Conservation (phyloP, 208 protist genomes). For the Trypanosoma boissoni region DNA sequence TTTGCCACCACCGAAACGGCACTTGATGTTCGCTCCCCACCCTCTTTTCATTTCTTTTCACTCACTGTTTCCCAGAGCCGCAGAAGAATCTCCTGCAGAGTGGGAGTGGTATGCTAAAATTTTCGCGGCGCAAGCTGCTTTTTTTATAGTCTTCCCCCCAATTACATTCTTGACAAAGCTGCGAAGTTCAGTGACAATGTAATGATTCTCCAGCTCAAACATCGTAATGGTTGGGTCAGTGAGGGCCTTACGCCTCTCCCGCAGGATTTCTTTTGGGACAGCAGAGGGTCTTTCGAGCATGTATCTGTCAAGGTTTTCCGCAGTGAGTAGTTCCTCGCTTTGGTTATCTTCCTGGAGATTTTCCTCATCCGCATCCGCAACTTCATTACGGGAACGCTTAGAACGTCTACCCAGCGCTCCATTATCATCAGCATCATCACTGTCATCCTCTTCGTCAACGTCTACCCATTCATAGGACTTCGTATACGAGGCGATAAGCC, state of each 20-base stretch:
- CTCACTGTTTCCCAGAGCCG: not conserved
- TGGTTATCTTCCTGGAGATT: slow-evolving; percentile 32
- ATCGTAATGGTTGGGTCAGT: slow-evolving; percentile 50
- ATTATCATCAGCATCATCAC: not conserved
- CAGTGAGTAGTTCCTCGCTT: slow-evolving; percentile 64
- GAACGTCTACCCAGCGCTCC: no score
- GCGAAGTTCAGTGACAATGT: slow-evolving; percentile 59
- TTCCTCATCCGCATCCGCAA: no score
- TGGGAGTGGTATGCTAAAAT: slow-evolving; percentile 21
- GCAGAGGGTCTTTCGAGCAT: slow-evolving; percentile 56
- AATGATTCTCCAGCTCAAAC: slow-evolving; percentile 83
- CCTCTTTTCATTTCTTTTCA: slow-evolving; percentile 2
- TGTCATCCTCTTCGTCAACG: slow-evolving; percentile 22
- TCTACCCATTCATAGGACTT: slow-evolving; percentile 63
- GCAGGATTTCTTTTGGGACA: slow-evolving; percentile 57
- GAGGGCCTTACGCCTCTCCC: slow-evolving; percentile 42
- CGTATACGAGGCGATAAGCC: slow-evolving; percentile 69
- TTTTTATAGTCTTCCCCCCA: slow-evolving; percentile 3
- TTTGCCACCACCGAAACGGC: no score
- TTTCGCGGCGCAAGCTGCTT: slow-evolving; percentile 13
- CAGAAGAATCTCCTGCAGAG: not conserved
- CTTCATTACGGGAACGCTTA: no score
- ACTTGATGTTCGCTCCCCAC: no score
- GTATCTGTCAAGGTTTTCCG: slow-evolving; percentile 69
- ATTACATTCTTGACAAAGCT: slow-evolving; percentile 40